Conservation (phyloP, 2,329 filamentous ascomycete genomes). For the Fusarium vanettenii region DNA sequence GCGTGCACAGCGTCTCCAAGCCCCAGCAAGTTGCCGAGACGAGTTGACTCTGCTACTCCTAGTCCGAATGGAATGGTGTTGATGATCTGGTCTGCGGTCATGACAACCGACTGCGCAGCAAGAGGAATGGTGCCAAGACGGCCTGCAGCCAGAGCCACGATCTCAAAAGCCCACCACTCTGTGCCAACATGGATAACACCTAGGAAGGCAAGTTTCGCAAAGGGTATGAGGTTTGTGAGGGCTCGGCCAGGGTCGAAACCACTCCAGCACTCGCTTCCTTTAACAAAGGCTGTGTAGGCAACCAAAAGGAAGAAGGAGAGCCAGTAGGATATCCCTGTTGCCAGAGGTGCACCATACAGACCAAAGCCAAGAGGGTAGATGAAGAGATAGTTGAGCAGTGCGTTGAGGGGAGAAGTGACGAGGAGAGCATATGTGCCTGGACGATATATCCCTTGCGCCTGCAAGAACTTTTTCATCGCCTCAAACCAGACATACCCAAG, state of each 20-base stretch:
- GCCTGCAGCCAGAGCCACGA: conserved; percentile 85
- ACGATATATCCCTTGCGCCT: conserved; percentile 88
- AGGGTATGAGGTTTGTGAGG: conserved; percentile 74
- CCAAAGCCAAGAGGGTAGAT: conserved; percentile 78
- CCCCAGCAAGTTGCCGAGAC: conserved; percentile 84
- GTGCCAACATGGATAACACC: conserved; percentile 88
- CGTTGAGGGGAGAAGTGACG: conserved; percentile 85
- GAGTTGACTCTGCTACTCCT: conserved; percentile 81
- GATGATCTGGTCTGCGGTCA: conserved; percentile 88
- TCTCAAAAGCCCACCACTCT: conserved; percentile 96
- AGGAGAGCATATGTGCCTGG: conserved; percentile 86
- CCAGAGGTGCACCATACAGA: conserved; percentile 82
- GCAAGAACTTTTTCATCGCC: conserved; percentile 85
- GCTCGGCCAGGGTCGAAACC: conserved; percentile 73
- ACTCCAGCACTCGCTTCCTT: conserved; percentile 82
- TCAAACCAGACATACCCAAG: conserved; percentile 92
- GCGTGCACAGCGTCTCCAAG: conserved; percentile 74
- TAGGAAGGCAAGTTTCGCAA: conserved; percentile 78
- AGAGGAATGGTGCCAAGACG: conserved; percentile 82
- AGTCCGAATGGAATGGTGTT: conserved; percentile 89
- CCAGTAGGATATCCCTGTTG: conserved; percentile 90
- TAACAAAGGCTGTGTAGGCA: conserved; percentile 76
- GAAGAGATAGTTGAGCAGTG: conserved; percentile 82
- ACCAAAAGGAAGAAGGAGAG: conserved; percentile 81
- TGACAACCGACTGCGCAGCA: conserved; percentile 87